Conservation (phyloP, 2,329 filamentous ascomycete genomes). For the Paracoccidioides brasiliensis region DNA sequence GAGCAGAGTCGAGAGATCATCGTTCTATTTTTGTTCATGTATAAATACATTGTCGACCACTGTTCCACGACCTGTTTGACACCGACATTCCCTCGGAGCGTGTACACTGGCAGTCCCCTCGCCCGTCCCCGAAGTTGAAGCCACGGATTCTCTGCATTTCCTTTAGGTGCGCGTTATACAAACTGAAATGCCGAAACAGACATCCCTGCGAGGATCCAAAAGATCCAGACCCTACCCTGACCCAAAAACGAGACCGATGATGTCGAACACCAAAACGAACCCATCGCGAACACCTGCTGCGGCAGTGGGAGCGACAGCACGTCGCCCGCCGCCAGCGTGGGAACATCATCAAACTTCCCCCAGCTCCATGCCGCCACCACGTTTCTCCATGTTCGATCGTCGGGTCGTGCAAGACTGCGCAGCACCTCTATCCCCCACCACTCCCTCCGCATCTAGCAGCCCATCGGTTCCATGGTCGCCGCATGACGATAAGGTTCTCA, state of each 20-base stretch:
- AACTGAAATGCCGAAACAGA: slow-evolving; percentile 14
- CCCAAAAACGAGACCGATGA: neutral
- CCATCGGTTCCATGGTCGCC: slow-evolving; percentile 52
- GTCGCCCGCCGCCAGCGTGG: neutral
- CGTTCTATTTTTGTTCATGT: neutral
- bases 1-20: neutral
- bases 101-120: neutral
- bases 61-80: neutral
- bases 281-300: neutral
- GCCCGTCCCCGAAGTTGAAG: neutral
- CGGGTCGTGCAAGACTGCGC: neutral
- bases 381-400: slow-evolving; percentile 18
- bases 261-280: slow-evolving; percentile 1
- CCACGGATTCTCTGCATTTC: neutral
- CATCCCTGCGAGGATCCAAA: slow-evolving; percentile 7
- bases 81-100: neutral
- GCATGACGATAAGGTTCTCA: slow-evolving; percentile 60
- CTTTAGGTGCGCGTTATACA: neutral
- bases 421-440: neutral
- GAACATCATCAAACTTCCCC: neutral
- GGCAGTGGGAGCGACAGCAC: neutral
- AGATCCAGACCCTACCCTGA: slow-evolving; percentile 9
- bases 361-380: slow-evolving; percentile 1
- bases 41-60: slow-evolving; percentile 1
- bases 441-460: slow-evolving; percentile 6